Percentiles rank a stretch among this genome's conserved stretches.
Evolutionary conservation across 768 basidiomycete genomes (phyloP).

Genomic region (Tricholoma sp.): DNA sequence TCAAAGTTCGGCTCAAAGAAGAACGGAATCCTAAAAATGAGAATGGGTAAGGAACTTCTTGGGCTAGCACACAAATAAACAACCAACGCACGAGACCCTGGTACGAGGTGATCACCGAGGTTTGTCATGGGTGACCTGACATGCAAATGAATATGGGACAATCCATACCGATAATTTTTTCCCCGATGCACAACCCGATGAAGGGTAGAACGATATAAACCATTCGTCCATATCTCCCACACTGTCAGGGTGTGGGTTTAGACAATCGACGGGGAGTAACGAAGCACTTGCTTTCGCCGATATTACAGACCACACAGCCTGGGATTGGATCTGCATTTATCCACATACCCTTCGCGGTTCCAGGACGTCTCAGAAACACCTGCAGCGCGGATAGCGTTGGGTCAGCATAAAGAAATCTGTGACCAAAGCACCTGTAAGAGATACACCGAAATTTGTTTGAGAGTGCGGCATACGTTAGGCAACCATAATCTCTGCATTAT

Average conservation of each 20-base stretch:
- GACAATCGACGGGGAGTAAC: not conserved
- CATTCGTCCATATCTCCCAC: conserved; percentile 92
- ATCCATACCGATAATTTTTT: conserved; percentile 55
- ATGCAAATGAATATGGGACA: conserved; percentile 16
- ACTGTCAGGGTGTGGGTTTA: conserved; percentile 34
- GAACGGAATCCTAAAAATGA: conserved; percentile 65
- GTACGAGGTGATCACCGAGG: not conserved
- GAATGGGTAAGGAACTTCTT: conserved; percentile 3
- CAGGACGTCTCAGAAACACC: conserved; percentile 58
- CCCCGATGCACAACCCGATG: conserved; percentile 82
- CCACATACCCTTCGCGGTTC: conserved; percentile 55
- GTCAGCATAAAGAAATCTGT: conserved; percentile 85
- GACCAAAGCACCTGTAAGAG: not conserved
- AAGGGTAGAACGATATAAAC: conserved; percentile 80
- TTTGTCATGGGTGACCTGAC: not conserved
- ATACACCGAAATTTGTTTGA: not conserved
- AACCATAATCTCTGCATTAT: conserved; percentile 75
- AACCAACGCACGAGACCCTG: conserved; percentile 65
- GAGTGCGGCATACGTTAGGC: conserved; percentile 60
- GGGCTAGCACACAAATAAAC: not conserved
- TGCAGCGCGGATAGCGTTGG: conserved; percentile 76
- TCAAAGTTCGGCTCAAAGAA: conserved; percentile 92
- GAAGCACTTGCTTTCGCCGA: conserved; percentile 75
- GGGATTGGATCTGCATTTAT: conserved; percentile 80
- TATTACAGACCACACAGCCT: conserved; percentile 84